A percentile compares a stretch with the other conserved stretches of the same genome.
phyloP scores from a whole-genome alignment of 2,329 filamentous ascomycete species.

The Geosmithia putterillii region DNA sequence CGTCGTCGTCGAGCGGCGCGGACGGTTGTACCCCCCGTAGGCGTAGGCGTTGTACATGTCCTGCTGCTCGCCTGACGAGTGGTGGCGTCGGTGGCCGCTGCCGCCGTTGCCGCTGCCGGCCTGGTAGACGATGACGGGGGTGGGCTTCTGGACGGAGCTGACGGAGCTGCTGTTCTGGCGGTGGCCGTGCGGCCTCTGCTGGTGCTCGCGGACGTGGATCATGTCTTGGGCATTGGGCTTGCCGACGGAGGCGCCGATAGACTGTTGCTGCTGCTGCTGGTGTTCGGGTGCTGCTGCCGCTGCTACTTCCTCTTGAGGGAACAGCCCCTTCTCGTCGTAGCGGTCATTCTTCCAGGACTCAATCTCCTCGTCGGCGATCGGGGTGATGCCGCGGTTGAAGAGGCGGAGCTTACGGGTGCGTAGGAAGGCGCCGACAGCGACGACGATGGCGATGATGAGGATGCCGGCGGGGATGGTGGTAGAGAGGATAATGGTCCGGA shows the following conservation, averaged over 20 bases:
- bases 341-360: constrained; percentile 42
- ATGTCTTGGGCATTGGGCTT: background rate
- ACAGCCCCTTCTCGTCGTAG: constrained; percentile 8
- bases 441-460: constrained; percentile 17
- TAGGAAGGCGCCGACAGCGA: constrained; percentile 23
- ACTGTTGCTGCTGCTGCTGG: background rate
- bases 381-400: constrained; percentile 42
- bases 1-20: constrained; percentile 8
- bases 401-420: constrained; percentile 27
- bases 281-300: background rate
- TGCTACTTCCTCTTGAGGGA: constrained; percentile 6
- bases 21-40: constrained; percentile 4
- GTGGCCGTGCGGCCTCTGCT: constrained; percentile 5
- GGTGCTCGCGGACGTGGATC: constrained; percentile 2
- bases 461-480: constrained; percentile 33
- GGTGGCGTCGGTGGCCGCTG: constrained; percentile 4
- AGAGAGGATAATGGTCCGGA: constrained; percentile 37
- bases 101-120: background rate
- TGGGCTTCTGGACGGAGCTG: constrained; percentile 28
- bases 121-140: constrained; percentile 43
- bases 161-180: constrained; percentile 17
- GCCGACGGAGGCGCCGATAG: no score
- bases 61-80: constrained; percentile 15
- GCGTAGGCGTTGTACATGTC: constrained; percentile 5
- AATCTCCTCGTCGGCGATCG: constrained; percentile 54